phyloP scores from a whole-genome alignment of 2,329 filamentous ascomycete species.

The Elsinoe ampelina region DNA sequence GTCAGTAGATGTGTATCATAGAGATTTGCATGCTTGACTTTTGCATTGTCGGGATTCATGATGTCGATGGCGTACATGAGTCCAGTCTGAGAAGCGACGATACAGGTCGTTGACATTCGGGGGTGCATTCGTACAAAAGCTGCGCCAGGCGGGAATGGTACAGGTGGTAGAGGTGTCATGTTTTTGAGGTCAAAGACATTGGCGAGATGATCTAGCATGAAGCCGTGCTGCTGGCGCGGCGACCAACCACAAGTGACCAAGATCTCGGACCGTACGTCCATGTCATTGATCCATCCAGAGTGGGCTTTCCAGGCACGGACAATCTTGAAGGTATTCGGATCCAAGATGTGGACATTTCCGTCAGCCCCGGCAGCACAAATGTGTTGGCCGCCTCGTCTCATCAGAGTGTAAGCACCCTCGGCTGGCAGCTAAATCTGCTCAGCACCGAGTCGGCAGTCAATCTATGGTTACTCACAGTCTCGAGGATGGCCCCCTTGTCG shows the following conservation, averaged over 20 bases:
- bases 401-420: slow-evolving; percentile 73
- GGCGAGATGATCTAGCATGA: slow-evolving; percentile 83
- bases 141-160: slow-evolving; percentile 84
- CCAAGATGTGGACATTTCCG: slow-evolving; percentile 77
- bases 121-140: slow-evolving; percentile 96
- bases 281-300: slow-evolving; percentile 80
- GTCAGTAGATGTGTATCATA: slow-evolving; percentile 61
- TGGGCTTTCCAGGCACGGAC: slow-evolving; percentile 88
- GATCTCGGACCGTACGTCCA: slow-evolving; percentile 93
- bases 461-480: slow-evolving; percentile 27
- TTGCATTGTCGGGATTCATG: slow-evolving; percentile 83
- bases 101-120: slow-evolving; percentile 85
- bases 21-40: slow-evolving; percentile 73
- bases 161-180: slow-evolving; percentile 75
- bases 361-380: slow-evolving; percentile 83
- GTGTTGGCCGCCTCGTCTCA: slow-evolving; percentile 77
- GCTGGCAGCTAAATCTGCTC: slow-evolving; percentile 50
- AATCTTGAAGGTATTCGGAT: slow-evolving; percentile 65
- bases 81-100: slow-evolving; percentile 83
- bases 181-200: slow-evolving; percentile 96
- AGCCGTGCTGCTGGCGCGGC: slow-evolving; percentile 65
- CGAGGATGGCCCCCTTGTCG: slow-evolving; percentile 41
- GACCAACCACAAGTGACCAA: slow-evolving; percentile 94
- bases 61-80: slow-evolving; percentile 95
- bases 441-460: neutral